Conservation (phyloP, 805 yeast species). For the Sugiyamaella lignohabitans region DNA sequence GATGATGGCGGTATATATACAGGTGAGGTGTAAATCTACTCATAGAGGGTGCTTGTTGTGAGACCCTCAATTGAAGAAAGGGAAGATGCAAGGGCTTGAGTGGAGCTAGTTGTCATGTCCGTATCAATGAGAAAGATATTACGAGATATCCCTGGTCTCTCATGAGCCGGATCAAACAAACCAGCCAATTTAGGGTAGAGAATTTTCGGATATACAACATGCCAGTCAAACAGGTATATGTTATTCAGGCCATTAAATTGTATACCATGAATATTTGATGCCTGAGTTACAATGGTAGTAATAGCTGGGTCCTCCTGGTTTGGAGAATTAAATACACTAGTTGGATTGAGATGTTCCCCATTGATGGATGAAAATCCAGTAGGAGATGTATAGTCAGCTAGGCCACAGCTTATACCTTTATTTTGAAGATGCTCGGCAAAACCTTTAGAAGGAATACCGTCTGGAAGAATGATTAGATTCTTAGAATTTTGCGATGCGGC, state of each 20-base stretch:
- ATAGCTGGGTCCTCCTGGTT: too few species aligned
- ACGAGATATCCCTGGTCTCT: too few species aligned
- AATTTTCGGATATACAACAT: neutral
- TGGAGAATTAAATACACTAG: neutral
- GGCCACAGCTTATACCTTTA: neutral
- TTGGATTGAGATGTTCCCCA: neutral
- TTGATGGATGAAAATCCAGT: slow-evolving; percentile 2
- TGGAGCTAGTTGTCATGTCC: neutral
- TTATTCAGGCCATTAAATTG: slow-evolving; percentile 4
- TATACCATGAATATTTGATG: slow-evolving; percentile 8
- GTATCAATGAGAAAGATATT: neutral
- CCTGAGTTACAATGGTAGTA: slow-evolving; percentile 1
- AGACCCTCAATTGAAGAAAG: neutral
- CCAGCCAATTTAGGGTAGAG: neutral
- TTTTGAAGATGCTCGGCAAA: neutral
- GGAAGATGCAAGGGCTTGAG: neutral
- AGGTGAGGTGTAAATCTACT: too few species aligned
- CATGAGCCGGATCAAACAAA: too few species aligned
- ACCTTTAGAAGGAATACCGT: neutral
- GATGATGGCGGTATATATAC: too few species aligned
- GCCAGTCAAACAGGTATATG: slow-evolving; percentile 5
- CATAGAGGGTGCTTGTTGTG: too few species aligned
- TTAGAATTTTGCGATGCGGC: neutral
- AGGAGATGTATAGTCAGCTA: neutral
- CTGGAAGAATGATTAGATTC: neutral